These are phyloP conservation scores for Seiridium cupressi DNA, from an alignment of 2,329 filamentous ascomycete species.

Conservation along the genomic window DNA sequence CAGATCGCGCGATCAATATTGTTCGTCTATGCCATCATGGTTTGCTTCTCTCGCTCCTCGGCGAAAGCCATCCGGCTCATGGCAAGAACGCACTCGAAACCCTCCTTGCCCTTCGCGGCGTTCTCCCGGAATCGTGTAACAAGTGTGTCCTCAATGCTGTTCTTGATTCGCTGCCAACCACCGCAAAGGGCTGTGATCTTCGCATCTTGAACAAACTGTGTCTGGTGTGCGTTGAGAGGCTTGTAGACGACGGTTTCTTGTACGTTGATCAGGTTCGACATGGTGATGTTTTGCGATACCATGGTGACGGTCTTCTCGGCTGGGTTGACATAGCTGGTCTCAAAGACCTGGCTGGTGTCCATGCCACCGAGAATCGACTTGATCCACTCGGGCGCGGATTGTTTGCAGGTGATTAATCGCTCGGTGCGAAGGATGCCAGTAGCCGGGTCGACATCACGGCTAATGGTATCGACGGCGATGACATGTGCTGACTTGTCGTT, in stretches of 20 bases:
- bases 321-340: slow-evolving; percentile 93
- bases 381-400: slow-evolving; percentile 74
- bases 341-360: slow-evolving; percentile 86
- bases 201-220: slow-evolving; percentile 84
- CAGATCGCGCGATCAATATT: not conserved
- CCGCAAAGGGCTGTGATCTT: slow-evolving; percentile 92
- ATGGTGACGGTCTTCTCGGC: slow-evolving; percentile 84
- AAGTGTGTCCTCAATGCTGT: slow-evolving; percentile 89
- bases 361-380: slow-evolving; percentile 74
- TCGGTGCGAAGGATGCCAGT: slow-evolving; percentile 62
- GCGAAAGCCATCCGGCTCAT: slow-evolving; percentile 91
- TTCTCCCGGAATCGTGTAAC: slow-evolving; percentile 91
- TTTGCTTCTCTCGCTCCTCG: slow-evolving; percentile 71
- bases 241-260: slow-evolving; percentile 90
- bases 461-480: slow-evolving; percentile 89
- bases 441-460: slow-evolving; percentile 57
- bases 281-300: slow-evolving; percentile 94
- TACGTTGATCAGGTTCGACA: slow-evolving; percentile 84
- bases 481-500: slow-evolving; percentile 99
- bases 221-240: slow-evolving; percentile 59
- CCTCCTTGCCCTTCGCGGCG: slow-evolving; percentile 83
- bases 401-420: slow-evolving; percentile 61
- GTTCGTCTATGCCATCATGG: not conserved
- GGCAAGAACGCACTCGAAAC: slow-evolving; percentile 90
- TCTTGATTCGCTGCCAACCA: slow-evolving; percentile 96